A percentile compares a stretch with the other conserved stretches of the same genome.
Conservation (phyloP, 164 flowering plant species). For the Nymphaea colorata region DNA sequence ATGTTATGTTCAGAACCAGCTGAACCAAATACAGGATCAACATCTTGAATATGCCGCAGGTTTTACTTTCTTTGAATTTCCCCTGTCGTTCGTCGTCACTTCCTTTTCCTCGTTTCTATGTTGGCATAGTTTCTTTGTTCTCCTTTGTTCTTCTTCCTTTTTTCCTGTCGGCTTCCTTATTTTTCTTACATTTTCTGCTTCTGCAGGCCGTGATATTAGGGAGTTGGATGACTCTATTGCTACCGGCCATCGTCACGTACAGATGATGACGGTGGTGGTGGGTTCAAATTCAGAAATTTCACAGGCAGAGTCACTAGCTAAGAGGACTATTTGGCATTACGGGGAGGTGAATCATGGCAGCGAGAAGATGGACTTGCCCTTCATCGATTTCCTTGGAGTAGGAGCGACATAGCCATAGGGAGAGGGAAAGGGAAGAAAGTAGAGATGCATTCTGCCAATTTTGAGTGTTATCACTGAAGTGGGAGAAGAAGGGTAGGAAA, state of each 20-base stretch:
- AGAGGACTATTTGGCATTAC: slow-evolving; percentile 6
- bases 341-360: slow-evolving; percentile 15
- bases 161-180: neutral
- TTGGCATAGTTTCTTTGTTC: neutral
- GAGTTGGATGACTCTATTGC: neutral
- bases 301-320: slow-evolving; percentile 27
- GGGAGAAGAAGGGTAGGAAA: too few species aligned
- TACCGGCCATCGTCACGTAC: neutral
- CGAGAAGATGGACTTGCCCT: slow-evolving; percentile 9
- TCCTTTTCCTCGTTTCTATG: neutral
- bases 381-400: slow-evolving; percentile 60
- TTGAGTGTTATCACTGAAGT: too few species aligned
- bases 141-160: too few species aligned
- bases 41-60: slow-evolving; percentile 10
- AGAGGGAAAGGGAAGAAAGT: neutral
- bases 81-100: neutral
- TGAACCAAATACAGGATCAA: slow-evolving; percentile 1
- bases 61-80: slow-evolving; percentile 4
- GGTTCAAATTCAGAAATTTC: slow-evolving; percentile 38
- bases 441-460: neutral
- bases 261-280: slow-evolving; percentile 8
- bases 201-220: neutral
- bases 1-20: neutral
- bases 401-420: slow-evolving; percentile 23
- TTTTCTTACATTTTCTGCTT: neutral